Evolutionary conservation across 148 eudicot species (phyloP).

Genomic region (Talinum fruticosum): DNA sequence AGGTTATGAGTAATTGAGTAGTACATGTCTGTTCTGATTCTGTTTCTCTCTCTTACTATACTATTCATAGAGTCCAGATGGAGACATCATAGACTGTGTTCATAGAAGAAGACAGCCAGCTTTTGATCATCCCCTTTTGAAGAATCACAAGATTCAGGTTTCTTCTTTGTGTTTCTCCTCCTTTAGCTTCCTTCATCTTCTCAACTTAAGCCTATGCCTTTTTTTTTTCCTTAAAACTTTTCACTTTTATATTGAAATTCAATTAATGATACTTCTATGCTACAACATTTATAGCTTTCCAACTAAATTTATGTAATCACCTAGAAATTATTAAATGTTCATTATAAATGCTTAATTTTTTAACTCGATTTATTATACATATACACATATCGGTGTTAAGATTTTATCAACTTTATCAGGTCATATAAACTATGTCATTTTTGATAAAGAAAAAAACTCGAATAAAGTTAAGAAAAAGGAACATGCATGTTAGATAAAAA

Average conservation of each 20-base stretch:
- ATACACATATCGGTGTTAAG: too few relatives aligned
- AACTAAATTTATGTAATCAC: too few relatives aligned
- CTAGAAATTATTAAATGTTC: too few relatives aligned
- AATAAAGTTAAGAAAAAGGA: too few relatives aligned
- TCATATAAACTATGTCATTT: too few relatives aligned
- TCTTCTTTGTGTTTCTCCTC: neutral
- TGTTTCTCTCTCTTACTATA: neutral
- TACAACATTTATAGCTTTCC: neutral
- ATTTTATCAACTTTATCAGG: too few relatives aligned
- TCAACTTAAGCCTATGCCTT: neutral
- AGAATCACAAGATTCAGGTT: slow-evolving; percentile 99
- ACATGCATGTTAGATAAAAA: too few relatives aligned
- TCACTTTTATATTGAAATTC: neutral
- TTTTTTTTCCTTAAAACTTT: neutral
- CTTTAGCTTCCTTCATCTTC: neutral
- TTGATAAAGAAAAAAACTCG: too few relatives aligned
- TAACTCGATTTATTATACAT: too few relatives aligned
- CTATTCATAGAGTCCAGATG: slow-evolving; percentile 83
- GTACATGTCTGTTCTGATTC: neutral
- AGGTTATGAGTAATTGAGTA: neutral
- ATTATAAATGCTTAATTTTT: too few relatives aligned
- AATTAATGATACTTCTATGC: neutral
- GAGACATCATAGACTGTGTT: slow-evolving; percentile 93
- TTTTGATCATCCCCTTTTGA: slow-evolving; percentile 93
- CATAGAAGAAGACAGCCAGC: slow-evolving; percentile 82